A percentile compares a stretch with the other conserved stretches of the same genome.
Evolutionary conservation across 441 rosid species (phyloP).

Genomic region (Bruguiera hainesii): DNA sequence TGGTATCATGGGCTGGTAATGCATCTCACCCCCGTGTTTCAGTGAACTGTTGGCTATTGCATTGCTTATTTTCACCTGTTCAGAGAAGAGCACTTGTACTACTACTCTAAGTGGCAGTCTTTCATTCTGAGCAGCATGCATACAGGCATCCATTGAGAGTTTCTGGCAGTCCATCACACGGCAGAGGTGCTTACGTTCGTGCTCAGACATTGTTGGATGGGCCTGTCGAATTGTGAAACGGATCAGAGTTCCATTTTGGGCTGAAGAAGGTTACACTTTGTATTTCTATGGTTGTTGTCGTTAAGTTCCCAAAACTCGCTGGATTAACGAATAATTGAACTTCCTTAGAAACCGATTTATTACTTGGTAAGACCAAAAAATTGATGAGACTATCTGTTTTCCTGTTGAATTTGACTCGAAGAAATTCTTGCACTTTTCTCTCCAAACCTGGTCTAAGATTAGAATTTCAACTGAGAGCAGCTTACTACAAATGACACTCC

Average conservation of each 20-base stretch:
- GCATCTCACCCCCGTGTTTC: slow-evolving; percentile 57
- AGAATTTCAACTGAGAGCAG: neutral
- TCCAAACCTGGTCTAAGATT: neutral
- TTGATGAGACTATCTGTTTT: too few relatives aligned
- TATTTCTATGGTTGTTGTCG: neutral
- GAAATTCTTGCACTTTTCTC: neutral
- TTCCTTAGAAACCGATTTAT: neutral
- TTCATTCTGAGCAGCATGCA: slow-evolving; percentile 97
- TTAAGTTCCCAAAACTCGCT: neutral
- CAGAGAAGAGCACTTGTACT: slow-evolving; percentile 92
- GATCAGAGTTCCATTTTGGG: neutral
- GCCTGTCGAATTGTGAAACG: slow-evolving; percentile 45
- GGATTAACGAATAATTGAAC: neutral
- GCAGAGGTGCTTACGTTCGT: slow-evolving; percentile 89
- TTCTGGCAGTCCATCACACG: slow-evolving; percentile 97
- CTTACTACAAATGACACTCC: neutral
- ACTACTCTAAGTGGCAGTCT: slow-evolving; percentile 83
- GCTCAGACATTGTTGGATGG: slow-evolving; percentile 89
- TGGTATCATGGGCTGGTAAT: slow-evolving; percentile 66
- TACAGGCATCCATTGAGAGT: slow-evolving; percentile 90
- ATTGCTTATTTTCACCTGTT: slow-evolving; percentile 87
- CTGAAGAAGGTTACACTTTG: neutral
- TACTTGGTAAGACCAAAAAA: too few relatives aligned
- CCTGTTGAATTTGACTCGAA: neutral
- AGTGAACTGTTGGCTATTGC: slow-evolving; percentile 61